These are phyloP conservation scores for Erysimum cheiri DNA, from an alignment of 441 rosid species.

Conservation along the genomic window DNA sequence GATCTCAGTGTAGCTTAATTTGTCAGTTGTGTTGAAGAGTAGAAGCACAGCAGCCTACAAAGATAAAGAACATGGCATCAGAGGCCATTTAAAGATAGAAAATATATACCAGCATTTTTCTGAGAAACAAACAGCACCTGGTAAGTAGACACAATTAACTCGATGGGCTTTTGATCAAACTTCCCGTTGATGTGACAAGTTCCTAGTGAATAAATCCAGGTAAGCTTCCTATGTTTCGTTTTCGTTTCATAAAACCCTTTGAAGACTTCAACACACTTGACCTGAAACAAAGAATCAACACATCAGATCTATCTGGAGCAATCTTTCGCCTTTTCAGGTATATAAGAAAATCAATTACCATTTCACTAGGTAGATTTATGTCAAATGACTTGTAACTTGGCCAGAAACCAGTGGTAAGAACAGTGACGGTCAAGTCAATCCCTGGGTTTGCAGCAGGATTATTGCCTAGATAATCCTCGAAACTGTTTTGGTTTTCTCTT, in stretches of 20 bases:
- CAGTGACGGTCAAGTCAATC: conserved; percentile 87
- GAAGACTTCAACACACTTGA: conserved; percentile 86
- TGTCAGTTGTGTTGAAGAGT: conserved; percentile 79
- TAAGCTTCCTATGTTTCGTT: conserved; percentile 86
- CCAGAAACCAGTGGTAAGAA: conserved; percentile 98
- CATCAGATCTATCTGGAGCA: conserved; percentile 10
- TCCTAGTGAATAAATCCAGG: conserved; percentile 95
- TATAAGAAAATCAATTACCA: conserved; percentile 52
- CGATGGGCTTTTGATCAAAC: conserved; percentile 86
- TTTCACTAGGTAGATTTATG: conserved; percentile 88
- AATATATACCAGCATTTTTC: conserved; percentile 3
- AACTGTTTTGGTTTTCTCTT: conserved; percentile 80
- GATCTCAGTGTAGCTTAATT: conserved; percentile 80
- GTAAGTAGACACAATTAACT: conserved; percentile 88
- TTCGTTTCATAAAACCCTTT: conserved; percentile 81
- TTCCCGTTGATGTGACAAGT: conserved; percentile 81
- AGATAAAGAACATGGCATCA: conserved; percentile 12
- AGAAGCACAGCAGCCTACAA: conserved; percentile 78
- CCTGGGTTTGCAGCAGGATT: conserved; percentile 78
- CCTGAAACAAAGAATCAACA: conserved; percentile 51
- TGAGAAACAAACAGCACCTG: conserved; percentile 58
- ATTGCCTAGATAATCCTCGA: conserved; percentile 73
- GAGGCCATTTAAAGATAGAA: neutral
- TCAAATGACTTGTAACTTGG: conserved; percentile 96
- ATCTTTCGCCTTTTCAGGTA: neutral